Conservation (phyloP, 2,329 filamentous ascomycete species). For the Aspergillus costaricaensis region DNA sequence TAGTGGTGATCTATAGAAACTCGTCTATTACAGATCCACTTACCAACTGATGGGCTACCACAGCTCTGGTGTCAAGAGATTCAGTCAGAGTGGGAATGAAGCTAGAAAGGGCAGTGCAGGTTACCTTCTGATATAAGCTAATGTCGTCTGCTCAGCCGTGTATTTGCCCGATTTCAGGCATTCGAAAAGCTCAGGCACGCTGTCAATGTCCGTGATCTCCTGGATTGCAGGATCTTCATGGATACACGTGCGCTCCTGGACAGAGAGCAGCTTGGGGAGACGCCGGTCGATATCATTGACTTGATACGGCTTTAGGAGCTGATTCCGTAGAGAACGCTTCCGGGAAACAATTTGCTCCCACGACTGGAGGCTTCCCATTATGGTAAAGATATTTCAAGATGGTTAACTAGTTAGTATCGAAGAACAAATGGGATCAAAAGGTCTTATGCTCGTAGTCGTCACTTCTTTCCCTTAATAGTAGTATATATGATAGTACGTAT, state of each 20-base stretch:
- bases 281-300: slow-evolving; percentile 29
- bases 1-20: not conserved
- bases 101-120: too few relatives aligned
- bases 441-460: too few relatives aligned
- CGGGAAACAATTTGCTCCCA: slow-evolving; percentile 35
- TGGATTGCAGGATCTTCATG: slow-evolving; percentile 24
- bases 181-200: slow-evolving; percentile 24
- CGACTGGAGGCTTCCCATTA: slow-evolving; percentile 23
- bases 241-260: slow-evolving; percentile 29
- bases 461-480: too few relatives aligned
- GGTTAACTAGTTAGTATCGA: not conserved
- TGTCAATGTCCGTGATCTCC: slow-evolving; percentile 36
- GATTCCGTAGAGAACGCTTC: slow-evolving; percentile 31
- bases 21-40: not conserved
- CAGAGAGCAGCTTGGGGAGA: slow-evolving; percentile 23
- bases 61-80: slow-evolving; percentile 20
- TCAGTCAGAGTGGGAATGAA: too few relatives aligned
- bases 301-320: slow-evolving; percentile 32
- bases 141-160: slow-evolving; percentile 31
- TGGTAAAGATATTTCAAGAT: slow-evolving; percentile 3
- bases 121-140: slow-evolving; percentile 39
- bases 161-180: slow-evolving; percentile 26
- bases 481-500: too few relatives aligned
- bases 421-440: not conserved
- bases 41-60: slow-evolving; percentile 34